Evolutionary conservation across 2,329 filamentous ascomycete genomes (phyloP).

Genomic region (Bipolaris cookei): DNA sequence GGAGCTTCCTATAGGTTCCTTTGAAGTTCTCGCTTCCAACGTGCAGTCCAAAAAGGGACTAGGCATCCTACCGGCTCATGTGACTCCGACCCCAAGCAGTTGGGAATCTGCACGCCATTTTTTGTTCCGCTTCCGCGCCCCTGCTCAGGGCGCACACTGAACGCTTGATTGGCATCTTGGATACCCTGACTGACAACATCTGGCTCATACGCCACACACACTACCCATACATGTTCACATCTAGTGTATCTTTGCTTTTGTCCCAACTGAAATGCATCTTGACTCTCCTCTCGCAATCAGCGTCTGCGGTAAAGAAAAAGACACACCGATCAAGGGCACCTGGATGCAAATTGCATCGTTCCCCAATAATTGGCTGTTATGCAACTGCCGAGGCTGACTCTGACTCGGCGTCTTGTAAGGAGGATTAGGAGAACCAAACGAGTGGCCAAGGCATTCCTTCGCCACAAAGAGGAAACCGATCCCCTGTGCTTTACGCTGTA

Average conservation of each 20-base stretch:
- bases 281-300: not conserved
- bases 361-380: conserved; percentile 2
- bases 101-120: not conserved
- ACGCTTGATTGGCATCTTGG: conserved; percentile 5
- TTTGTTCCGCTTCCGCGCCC: conserved; percentile 12
- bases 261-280: not conserved
- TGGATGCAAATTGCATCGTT: not conserved
- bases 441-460: conserved; percentile 3
- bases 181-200: not conserved
- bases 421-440: conserved; percentile 1
- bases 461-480: conserved; percentile 1
- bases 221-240: not conserved
- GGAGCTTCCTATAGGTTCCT: conserved; percentile 1
- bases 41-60: conserved; percentile 2
- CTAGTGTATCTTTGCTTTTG: not conserved
- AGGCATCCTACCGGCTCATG: not conserved
- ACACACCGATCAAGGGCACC: not conserved
- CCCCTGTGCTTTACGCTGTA: not conserved
- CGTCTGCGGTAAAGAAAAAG: not conserved
- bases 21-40: not conserved
- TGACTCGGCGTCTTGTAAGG: conserved; percentile 3
- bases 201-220: conserved; percentile 3
- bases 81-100: conserved; percentile 4
- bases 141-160: not conserved
- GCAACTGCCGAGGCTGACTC: not conserved